Percentiles rank a stretch among this genome's conserved stretches.
These are phyloP conservation scores for Flaveria floridana DNA, from an alignment of 140 eudicot genomes.

Conservation along the genomic window DNA sequence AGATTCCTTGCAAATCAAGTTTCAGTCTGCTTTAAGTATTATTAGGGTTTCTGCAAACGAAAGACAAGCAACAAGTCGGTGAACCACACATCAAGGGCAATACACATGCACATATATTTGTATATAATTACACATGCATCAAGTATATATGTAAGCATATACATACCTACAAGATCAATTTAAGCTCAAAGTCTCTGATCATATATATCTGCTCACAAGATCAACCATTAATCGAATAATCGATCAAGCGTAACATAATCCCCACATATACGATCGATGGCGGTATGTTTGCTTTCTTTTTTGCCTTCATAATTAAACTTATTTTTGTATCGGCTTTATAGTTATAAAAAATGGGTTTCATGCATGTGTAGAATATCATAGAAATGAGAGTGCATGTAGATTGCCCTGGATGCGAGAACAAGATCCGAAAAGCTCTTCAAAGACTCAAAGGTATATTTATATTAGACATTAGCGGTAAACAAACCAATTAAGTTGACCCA, in stretches of 20 bases:
- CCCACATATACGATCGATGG: constrained; percentile 15
- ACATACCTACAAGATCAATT: neutral
- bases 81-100: constrained; percentile 27
- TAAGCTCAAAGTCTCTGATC: constrained; percentile 11
- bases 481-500: too few species aligned
- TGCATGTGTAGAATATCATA: constrained; percentile 45
- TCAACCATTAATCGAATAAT: neutral
- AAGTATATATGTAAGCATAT: neutral
- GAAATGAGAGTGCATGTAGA: constrained; percentile 73
- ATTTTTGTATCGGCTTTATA: neutral
- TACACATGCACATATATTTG: constrained; percentile 10
- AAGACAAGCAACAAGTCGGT: constrained; percentile 32
- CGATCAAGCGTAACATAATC: constrained; percentile 13
- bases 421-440: constrained; percentile 63
- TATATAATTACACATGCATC: neutral
- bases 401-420: constrained; percentile 68
- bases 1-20: constrained; percentile 8
- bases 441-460: constrained; percentile 52
- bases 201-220: neutral
- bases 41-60: constrained; percentile 29
- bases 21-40: constrained; percentile 5
- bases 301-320: neutral
- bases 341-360: neutral
- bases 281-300: constrained; percentile 22
- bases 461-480: too few species aligned